These are phyloP conservation scores for Tuber microsphaerosporum DNA, from an alignment of 495 filamentous ascomycete genomes.

Conservation along the genomic window DNA sequence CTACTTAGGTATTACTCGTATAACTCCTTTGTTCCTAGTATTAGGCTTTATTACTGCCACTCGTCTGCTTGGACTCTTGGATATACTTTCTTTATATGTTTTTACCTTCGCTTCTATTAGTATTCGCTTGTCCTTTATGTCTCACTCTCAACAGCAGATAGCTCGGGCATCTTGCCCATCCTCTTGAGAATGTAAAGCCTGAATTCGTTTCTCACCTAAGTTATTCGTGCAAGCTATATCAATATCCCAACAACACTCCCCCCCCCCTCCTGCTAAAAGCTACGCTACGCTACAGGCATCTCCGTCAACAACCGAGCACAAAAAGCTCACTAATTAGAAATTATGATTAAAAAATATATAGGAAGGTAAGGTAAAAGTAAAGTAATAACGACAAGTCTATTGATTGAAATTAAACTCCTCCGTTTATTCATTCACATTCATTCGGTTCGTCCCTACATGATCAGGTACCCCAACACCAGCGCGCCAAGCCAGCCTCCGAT, in stretches of 20 bases:
- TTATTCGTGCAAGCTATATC: no score
- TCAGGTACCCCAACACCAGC: not conserved
- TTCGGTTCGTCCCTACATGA: not conserved
- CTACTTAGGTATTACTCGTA: no score
- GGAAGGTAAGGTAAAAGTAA: not conserved
- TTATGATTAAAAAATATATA: not conserved
- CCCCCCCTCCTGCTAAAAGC: not conserved
- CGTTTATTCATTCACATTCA: not conserved
- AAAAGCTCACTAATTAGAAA: not conserved
- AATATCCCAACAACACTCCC: not conserved
- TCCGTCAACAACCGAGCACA: not conserved
- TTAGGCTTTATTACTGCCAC: no score
- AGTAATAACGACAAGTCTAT: not conserved
- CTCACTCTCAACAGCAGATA: no score
- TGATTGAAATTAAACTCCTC: not conserved
- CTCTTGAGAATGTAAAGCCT: no score
- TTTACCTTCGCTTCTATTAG: no score
- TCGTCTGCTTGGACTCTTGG: no score
- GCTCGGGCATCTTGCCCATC: no score
- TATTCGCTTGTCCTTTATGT: no score
- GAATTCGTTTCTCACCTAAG: no score
- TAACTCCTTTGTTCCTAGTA: no score
- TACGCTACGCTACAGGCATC: not conserved
- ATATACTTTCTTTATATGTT: no score
- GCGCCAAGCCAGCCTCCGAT: not conserved